Percentiles rank a stretch among this genome's conserved stretches.
These are phyloP conservation scores for Saccharomyces pastorianus DNA, from an alignment of 1,139 yeast genomes.

Conservation along the genomic window DNA sequence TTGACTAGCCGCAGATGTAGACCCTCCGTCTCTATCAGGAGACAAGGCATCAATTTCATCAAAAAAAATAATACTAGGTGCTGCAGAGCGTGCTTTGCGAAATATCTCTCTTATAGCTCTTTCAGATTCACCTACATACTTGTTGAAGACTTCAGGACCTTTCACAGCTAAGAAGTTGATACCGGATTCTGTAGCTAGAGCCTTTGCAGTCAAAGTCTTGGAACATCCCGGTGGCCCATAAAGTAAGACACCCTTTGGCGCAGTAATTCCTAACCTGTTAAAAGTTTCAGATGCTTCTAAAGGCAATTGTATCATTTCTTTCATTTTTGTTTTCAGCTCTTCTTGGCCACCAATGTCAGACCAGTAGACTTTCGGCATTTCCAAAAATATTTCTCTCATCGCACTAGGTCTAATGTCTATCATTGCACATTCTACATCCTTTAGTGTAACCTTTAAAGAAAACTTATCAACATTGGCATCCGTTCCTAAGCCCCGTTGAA, in stretches of 20 bases:
- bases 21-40: slow-evolving; percentile 58
- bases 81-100: slow-evolving; percentile 84
- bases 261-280: slow-evolving; percentile 64
- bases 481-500: slow-evolving; percentile 47
- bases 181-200: slow-evolving; percentile 91
- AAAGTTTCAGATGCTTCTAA: slow-evolving; percentile 76
- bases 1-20: slow-evolving; percentile 70
- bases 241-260: slow-evolving; percentile 84
- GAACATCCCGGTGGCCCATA: slow-evolving; percentile 98
- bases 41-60: slow-evolving; percentile 94
- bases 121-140: slow-evolving; percentile 92
- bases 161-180: slow-evolving; percentile 86
- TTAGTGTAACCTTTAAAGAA: slow-evolving; percentile 34
- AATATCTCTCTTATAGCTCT: slow-evolving; percentile 81
- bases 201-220: slow-evolving; percentile 87
- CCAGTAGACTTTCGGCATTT: slow-evolving; percentile 92
- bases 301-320: slow-evolving; percentile 89
- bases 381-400: slow-evolving; percentile 89
- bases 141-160: slow-evolving; percentile 91
- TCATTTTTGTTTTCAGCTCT: slow-evolving; percentile 65
- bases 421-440: slow-evolving; percentile 61
- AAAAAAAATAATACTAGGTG: slow-evolving; percentile 89
- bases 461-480: slow-evolving; percentile 29
- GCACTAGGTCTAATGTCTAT: slow-evolving; percentile 87
- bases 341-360: slow-evolving; percentile 93